phyloP scores from a whole-genome alignment of 176 grass and related monocot species.

The bread wheat (Triticum aestivum) region IWGSC_CS_RefSeq_v2.1 NC_057796.1:470139569-470140068 shows the following conservation, averaged over 20 bases:
- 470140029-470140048: constrained; percentile 97
- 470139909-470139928: not conserved
- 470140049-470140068: constrained; percentile 68
- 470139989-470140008: not conserved
- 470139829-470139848: constrained; percentile 94
- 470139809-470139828: constrained; percentile 99
- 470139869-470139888: constrained; percentile 95
- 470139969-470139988: not conserved
- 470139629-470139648: too few species aligned
- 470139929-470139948: not conserved
- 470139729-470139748: not conserved
- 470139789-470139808: constrained; percentile 96
- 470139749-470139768: not conserved
- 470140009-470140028: constrained; percentile 54
- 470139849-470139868: constrained; percentile 59
- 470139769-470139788: constrained; percentile 41
- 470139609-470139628: too few species aligned
- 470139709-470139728: not conserved
- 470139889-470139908: constrained; percentile 73
- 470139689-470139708: not conserved
- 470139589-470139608: too few species aligned
- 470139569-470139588: too few species aligned
- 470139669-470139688: too few species aligned
- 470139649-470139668: too few species aligned
- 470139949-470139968: not conserved